Evolutionary conservation across 768 basidiomycete species (phyloP).

Genomic region (Mycena amicta): DNA sequence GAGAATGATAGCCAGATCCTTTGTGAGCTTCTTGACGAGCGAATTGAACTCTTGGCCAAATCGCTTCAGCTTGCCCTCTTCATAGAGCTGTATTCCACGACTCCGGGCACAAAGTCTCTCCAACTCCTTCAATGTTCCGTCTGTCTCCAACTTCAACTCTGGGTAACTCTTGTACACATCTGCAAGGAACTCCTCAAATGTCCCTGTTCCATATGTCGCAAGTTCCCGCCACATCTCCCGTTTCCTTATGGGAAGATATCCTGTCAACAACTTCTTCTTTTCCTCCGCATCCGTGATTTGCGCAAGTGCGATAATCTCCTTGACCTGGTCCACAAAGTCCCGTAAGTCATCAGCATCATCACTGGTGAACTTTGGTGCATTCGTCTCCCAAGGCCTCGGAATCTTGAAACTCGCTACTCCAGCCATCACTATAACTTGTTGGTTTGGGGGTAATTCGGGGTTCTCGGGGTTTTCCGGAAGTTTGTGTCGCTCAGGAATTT

Average conservation of each 20-base stretch:
- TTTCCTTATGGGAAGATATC: slow-evolving; percentile 5
- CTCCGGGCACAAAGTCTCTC: slow-evolving; percentile 1
- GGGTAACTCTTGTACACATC: slow-evolving; percentile 8
- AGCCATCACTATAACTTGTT: too few relatives aligned
- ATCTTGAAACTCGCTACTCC: too few relatives aligned
- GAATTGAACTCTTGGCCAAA: slow-evolving; percentile 9
- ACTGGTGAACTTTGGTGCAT: slow-evolving; percentile 12
- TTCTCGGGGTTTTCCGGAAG: too few relatives aligned
- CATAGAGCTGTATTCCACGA: neutral
- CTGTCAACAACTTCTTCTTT: slow-evolving; percentile 8
- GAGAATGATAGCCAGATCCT: slow-evolving; percentile 8
- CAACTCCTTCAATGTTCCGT: slow-evolving; percentile 10
- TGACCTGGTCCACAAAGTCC: slow-evolving; percentile 12
- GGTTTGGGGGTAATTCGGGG: too few relatives aligned
- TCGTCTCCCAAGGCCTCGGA: too few relatives aligned
- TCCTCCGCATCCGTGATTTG: slow-evolving; percentile 5
- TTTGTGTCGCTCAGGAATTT: too few relatives aligned
- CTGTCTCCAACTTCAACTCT: slow-evolving; percentile 5
- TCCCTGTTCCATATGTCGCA: neutral
- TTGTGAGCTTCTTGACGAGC: slow-evolving; percentile 5
- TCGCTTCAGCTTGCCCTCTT: slow-evolving; percentile 6
- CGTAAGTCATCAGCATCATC: slow-evolving; percentile 12
- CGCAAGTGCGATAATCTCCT: slow-evolving; percentile 9
- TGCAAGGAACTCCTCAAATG: slow-evolving; percentile 5
- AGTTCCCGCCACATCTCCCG: slow-evolving; percentile 3